Evolutionary conservation across 305 asterid species (phyloP).

Genomic region (Lippia alba): DNA sequence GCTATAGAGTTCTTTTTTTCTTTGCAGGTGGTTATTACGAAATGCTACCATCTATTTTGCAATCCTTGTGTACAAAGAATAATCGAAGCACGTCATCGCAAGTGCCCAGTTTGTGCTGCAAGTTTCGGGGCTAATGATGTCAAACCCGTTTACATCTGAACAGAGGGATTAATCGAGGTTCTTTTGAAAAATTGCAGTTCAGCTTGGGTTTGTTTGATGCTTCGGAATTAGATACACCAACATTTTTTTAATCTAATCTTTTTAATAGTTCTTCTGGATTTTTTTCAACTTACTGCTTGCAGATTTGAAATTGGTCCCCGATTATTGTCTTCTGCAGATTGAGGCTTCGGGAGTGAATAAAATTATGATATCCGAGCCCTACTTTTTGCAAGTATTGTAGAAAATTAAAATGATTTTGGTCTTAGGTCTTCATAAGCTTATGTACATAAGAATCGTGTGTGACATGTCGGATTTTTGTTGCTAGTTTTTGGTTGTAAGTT

Average conservation of each 20-base stretch:
- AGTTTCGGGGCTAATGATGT: slow-evolving; percentile 90
- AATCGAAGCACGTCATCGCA: slow-evolving; percentile 84
- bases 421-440: slow-evolving; percentile 27
- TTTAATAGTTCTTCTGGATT: slow-evolving; percentile 26
- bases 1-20: slow-evolving; percentile 18
- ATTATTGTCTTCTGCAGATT: slow-evolving; percentile 32
- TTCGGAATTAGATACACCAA: slow-evolving; percentile 33
- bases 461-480: slow-evolving; percentile 29
- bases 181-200: slow-evolving; percentile 30
- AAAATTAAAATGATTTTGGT: slow-evolving; percentile 37
- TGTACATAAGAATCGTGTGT: slow-evolving; percentile 40
- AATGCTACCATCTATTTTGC: slow-evolving; percentile 98
- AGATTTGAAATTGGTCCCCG: slow-evolving; percentile 39
- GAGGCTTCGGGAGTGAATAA: slow-evolving; percentile 40
- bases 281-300: slow-evolving; percentile 33
- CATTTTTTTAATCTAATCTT: slow-evolving; percentile 14
- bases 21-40: slow-evolving; percentile 89
- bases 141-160: slow-evolving; percentile 92
- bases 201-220: slow-evolving; percentile 33
- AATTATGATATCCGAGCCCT: slow-evolving; percentile 16
- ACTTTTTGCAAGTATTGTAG: slow-evolving; percentile 23
- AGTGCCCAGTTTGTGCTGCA: slow-evolving; percentile 90
- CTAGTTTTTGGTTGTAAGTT: slow-evolving; percentile 24
- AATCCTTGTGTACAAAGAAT: slow-evolving; percentile 81
- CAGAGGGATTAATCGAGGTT: slow-evolving; percentile 31